A percentile compares a stretch with the other conserved stretches of the same genome.
Evolutionary conservation across 495 filamentous ascomycete genomes (phyloP).

Genomic region (Aspergillus panamensis): DNA sequence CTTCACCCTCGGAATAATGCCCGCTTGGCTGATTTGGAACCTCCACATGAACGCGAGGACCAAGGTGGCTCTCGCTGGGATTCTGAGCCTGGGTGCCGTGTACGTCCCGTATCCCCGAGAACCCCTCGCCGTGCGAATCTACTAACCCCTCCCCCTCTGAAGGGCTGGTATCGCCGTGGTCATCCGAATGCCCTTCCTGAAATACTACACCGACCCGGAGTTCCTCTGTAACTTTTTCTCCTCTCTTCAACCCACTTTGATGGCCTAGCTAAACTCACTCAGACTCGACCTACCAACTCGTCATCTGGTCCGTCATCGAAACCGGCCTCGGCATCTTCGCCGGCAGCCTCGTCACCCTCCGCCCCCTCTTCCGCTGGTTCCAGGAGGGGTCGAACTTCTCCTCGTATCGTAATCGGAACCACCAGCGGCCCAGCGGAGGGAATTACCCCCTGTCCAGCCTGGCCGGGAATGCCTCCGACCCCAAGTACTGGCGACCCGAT

Average conservation of each 20-base stretch:
- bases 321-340: slow-evolving; percentile 35
- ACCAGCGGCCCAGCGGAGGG: not conserved
- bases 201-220: slow-evolving; percentile 20
- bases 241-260: not conserved
- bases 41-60: slow-evolving; percentile 29
- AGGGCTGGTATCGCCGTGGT: slow-evolving; percentile 31
- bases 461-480: not conserved
- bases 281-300: slow-evolving; percentile 29
- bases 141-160: too few relatives aligned
- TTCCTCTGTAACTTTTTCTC: slow-evolving; percentile 29
- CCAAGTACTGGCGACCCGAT: not conserved
- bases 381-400: slow-evolving; percentile 9
- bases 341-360: slow-evolving; percentile 36
- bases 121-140: too few relatives aligned
- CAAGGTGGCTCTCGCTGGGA: slow-evolving; percentile 26
- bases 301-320: slow-evolving; percentile 35
- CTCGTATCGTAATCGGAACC: not conserved
- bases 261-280: too few relatives aligned
- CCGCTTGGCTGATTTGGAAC: slow-evolving; percentile 24
- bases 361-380: slow-evolving; percentile 33
- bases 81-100: slow-evolving; percentile 31
- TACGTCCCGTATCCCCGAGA: slow-evolving; percentile 13
- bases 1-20: slow-evolving; percentile 29
- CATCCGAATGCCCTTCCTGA: slow-evolving; percentile 28
- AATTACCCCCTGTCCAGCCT: not conserved